Percentiles rank a stretch among this genome's conserved stretches.
Evolutionary conservation across 1,284 basidiomycete genomes (phyloP).

Genomic region (Cutaneotrichosporon sp.): DNA sequence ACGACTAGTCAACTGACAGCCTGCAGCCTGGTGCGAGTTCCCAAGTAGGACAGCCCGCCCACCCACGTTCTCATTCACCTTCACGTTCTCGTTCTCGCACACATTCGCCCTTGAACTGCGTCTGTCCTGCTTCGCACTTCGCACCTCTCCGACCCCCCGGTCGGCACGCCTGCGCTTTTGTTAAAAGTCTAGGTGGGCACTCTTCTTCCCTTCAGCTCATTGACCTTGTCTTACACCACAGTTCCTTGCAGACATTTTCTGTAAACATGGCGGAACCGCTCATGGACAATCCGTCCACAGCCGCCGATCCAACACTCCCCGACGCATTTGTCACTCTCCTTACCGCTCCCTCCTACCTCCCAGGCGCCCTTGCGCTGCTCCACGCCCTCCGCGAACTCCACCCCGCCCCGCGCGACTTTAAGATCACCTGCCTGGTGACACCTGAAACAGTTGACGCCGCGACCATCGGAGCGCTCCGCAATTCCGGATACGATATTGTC

Average conservation of each 20-base stretch:
- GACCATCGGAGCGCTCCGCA: conserved; percentile 75
- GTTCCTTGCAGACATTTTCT: neutral
- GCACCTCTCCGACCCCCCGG: neutral
- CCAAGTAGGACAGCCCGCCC: too few species aligned
- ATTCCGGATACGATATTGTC: conserved; percentile 73
- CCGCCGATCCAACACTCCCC: conserved; percentile 21
- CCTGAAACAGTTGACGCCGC: conserved; percentile 88
- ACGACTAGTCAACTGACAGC: too few species aligned
- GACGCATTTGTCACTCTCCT: conserved; percentile 82
- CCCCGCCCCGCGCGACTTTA: conserved; percentile 64
- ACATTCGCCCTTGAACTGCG: neutral
- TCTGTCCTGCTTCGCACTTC: neutral
- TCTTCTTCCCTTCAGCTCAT: neutral
- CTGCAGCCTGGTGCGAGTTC: too few species aligned
- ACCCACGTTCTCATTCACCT: neutral
- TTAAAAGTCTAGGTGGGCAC: neutral
- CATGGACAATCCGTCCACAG: neutral
- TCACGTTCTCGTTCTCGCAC: neutral
- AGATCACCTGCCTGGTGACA: conserved; percentile 89
- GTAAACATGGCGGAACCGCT: neutral
- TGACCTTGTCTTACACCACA: neutral
- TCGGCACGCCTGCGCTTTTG: neutral
- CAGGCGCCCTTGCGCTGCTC: conserved; percentile 82
- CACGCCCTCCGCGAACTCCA: conserved; percentile 80
- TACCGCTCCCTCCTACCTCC: conserved; percentile 85